A percentile compares a stretch with the other conserved stretches of the same genome.
These are phyloP conservation scores for Naganishia kalamii DNA, from an alignment of 768 basidiomycete genomes.

Conservation along the genomic window DNA sequence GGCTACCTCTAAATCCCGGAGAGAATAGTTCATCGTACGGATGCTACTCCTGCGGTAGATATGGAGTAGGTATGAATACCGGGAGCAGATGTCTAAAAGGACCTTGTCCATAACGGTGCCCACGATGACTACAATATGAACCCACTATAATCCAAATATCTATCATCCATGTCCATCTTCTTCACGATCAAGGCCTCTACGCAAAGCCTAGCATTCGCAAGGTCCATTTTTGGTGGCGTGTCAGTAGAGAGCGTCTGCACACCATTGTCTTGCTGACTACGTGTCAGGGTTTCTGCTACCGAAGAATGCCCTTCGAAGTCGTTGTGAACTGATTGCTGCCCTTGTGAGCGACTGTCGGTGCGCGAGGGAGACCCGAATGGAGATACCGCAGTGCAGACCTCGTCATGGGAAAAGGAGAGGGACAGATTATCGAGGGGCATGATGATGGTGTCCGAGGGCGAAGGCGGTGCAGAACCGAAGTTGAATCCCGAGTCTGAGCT, in stretches of 20 bases:
- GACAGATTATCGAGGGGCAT: constrained; percentile 41
- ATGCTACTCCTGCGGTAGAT: too few relatives aligned
- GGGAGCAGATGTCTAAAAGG: too few relatives aligned
- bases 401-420: constrained; percentile 38
- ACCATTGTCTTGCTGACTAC: too few relatives aligned
- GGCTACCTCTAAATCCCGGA: too few relatives aligned
- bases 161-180: constrained; percentile 29
- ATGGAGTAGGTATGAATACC: too few relatives aligned
- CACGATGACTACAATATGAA: constrained; percentile 6
- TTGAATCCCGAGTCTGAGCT: background rate
- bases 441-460: constrained; percentile 31
- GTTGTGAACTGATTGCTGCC: background rate
- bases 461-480: constrained; percentile 18
- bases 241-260: background rate
- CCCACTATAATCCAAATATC: constrained; percentile 17
- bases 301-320: background rate
- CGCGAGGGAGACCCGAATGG: background rate
- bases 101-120: too few relatives aligned
- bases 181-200: constrained; percentile 44
- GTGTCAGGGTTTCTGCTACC: too few relatives aligned
- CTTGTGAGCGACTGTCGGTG: background rate
- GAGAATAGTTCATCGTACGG: too few relatives aligned
- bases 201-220: constrained; percentile 34
- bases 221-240: background rate
- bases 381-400: constrained; percentile 9